phyloP scores from a whole-genome alignment of 768 basidiomycete genomes.

The Russula earlei region DNA sequence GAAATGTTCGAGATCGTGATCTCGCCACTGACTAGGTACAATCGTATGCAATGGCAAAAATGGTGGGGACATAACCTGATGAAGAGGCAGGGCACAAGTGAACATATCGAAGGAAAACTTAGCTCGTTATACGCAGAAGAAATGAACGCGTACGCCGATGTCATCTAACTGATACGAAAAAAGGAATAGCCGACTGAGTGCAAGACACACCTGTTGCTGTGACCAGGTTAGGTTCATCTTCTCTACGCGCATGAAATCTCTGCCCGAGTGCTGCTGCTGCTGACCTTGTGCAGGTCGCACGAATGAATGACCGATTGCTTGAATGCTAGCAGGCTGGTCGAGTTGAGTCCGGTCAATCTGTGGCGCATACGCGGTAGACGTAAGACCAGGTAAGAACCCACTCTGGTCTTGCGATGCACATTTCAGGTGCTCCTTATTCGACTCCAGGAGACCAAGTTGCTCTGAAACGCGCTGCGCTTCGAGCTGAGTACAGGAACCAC shows the following conservation, averaged over 20 bases:
- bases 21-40: background rate
- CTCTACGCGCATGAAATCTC: slow-evolving; percentile 1
- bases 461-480: background rate
- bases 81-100: background rate
- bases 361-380: background rate
- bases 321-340: background rate
- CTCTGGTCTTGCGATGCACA: background rate
- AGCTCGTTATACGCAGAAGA: background rate
- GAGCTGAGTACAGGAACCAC: background rate
- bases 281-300: background rate
- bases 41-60: slow-evolving; percentile 1
- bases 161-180: background rate
- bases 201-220: slow-evolving; percentile 9
- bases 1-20: too few species aligned
- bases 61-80: background rate
- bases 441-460: background rate
- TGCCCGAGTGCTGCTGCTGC: slow-evolving; percentile 5
- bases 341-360: background rate
- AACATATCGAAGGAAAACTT: background rate
- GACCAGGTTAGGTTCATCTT: background rate
- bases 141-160: background rate
- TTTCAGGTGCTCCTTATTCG: background rate
- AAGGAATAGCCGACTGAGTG: background rate
- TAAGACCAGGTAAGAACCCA: background rate
- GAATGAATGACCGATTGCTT: background rate